These are phyloP conservation scores for Oryza officinalis DNA, from an alignment of 176 grass and related monocot genomes.

Conservation along the genomic window DNA sequence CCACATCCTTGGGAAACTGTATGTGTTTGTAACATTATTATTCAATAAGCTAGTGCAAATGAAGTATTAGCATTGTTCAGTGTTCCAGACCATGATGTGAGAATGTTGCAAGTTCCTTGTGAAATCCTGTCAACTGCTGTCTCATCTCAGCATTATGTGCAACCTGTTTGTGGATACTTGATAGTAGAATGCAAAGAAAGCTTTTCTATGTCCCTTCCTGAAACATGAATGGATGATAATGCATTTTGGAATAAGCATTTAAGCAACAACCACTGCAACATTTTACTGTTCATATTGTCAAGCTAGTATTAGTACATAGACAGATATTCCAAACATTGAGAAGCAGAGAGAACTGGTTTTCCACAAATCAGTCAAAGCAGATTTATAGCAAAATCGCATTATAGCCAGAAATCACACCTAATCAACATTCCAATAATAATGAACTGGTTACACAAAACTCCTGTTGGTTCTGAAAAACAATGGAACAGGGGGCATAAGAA, in stretches of 20 bases:
- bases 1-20: conserved; percentile 52
- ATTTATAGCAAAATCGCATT: too few species aligned
- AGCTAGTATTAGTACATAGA: neutral
- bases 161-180: neutral
- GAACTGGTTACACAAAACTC: neutral
- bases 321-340: neutral
- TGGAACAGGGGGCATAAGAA: neutral
- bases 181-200: neutral
- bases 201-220: neutral
- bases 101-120: neutral
- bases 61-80: conserved; percentile 28
- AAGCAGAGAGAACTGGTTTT: neutral
- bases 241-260: neutral
- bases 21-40: conserved; percentile 18
- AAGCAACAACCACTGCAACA: too few species aligned
- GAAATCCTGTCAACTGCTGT: neutral
- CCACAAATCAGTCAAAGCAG: neutral
- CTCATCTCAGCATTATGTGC: neutral
- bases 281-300: neutral
- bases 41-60: conserved; percentile 47
- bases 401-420: neutral
- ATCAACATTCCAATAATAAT: neutral
- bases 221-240: neutral
- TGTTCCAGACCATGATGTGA: neutral
- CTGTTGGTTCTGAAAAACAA: neutral